phyloP scores from a whole-genome alignment of 2,329 filamentous ascomycete species.

The Botryotinia calthae region DNA sequence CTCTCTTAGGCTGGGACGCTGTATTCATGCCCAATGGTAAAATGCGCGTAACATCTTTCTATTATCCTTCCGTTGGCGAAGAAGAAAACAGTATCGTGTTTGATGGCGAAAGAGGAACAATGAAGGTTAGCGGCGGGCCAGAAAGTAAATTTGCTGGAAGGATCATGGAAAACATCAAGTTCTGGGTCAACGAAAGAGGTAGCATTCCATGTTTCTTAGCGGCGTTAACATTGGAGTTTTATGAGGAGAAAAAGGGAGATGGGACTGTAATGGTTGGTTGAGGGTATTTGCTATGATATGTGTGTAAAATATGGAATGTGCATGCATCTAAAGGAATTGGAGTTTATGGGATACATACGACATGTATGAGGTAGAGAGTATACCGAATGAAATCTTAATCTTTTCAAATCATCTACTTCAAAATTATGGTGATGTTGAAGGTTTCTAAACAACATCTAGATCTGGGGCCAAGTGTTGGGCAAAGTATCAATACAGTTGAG shows the following conservation, averaged over 20 bases:
- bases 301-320: neutral
- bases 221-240: constrained; percentile 89
- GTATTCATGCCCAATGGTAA: constrained; percentile 97
- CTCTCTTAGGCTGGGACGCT: constrained; percentile 88
- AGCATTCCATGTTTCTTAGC: constrained; percentile 93
- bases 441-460: neutral
- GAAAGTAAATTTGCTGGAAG: constrained; percentile 80
- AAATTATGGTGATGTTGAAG: neutral
- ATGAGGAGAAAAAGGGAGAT: constrained; percentile 57
- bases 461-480: fast-evolving
- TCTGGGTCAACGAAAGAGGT: constrained; percentile 92
- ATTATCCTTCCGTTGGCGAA: constrained; percentile 64
- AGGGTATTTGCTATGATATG: neutral
- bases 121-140: constrained; percentile 94
- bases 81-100: constrained; percentile 77
- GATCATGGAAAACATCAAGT: constrained; percentile 83
- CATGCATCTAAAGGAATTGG: neutral
- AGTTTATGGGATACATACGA: neutral
- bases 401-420: neutral
- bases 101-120: constrained; percentile 89
- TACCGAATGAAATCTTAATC: neutral
- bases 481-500: neutral
- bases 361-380: neutral
- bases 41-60: constrained; percentile 84
- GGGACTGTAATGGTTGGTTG: constrained; percentile 30